phyloP scores from a whole-genome alignment of 768 basidiomycete species.

The Serendipita indica region DNA sequence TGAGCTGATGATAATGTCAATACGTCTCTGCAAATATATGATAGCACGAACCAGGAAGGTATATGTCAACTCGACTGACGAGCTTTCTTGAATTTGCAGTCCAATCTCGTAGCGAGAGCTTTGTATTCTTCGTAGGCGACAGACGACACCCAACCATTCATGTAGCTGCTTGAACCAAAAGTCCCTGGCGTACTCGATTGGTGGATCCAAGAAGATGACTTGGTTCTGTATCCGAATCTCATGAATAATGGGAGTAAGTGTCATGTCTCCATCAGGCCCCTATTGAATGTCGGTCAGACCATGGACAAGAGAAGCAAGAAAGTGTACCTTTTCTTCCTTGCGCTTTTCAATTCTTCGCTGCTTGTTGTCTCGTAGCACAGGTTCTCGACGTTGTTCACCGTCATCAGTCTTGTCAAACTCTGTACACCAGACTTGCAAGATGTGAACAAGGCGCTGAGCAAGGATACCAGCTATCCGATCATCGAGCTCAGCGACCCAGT shows the following conservation, averaged over 20 bases:
- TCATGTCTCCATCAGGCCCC: conserved; percentile 49
- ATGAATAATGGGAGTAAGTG: conserved; percentile 75
- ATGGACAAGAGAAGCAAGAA: background rate
- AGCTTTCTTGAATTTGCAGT: conserved; percentile 67
- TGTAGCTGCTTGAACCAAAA: conserved; percentile 84
- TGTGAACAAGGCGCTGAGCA: conserved; percentile 53
- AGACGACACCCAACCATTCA: conserved; percentile 81
- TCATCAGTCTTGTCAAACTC: conserved; percentile 75
- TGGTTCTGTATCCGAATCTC: conserved; percentile 98
- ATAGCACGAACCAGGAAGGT: conserved; percentile 52
- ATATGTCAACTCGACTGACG: conserved; percentile 58
- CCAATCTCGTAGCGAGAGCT: conserved; percentile 96
- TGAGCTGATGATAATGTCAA: conserved; percentile 35
- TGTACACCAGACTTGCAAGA: conserved; percentile 74
- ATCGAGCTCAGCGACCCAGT: conserved; percentile 75
- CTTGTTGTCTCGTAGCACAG: conserved; percentile 38
- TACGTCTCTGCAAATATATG: conserved; percentile 13
- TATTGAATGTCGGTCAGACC: background rate
- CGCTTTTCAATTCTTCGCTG: conserved; percentile 61
- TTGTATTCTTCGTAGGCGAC: conserved; percentile 73
- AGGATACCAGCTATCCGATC: conserved; percentile 72
- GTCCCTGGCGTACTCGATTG: conserved; percentile 84
- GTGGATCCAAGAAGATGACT: conserved; percentile 95
- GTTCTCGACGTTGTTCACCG: conserved; percentile 42
- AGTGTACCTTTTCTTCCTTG: conserved; percentile 52